A percentile compares a stretch with the other conserved stretches of the same genome.
Evolutionary conservation across 768 basidiomycete species (phyloP).

Genomic region (Termitomyces heimii): DNA sequence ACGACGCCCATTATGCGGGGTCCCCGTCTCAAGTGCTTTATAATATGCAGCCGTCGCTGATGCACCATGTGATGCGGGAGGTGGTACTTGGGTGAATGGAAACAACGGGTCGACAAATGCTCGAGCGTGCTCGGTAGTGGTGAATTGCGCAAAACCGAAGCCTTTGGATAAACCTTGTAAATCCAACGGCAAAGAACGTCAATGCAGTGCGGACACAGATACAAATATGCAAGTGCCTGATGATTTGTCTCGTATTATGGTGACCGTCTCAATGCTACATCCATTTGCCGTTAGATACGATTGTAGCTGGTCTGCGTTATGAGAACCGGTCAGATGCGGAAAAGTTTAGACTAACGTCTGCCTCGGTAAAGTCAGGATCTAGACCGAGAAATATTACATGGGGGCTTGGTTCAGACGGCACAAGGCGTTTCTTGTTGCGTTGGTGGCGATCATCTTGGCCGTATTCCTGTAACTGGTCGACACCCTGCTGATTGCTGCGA

Average conservation of each 20-base stretch:
- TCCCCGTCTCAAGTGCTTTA: conserved; percentile 66
- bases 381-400: conserved; percentile 96
- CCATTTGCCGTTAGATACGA: conserved; percentile 67
- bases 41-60: conserved; percentile 67
- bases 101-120: conserved; percentile 88
- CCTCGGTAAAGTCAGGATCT: conserved; percentile 88
- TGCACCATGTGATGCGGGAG: conserved; percentile 83
- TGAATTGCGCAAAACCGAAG: conserved; percentile 96
- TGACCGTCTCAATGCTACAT: conserved; percentile 79
- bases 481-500: conserved; percentile 21
- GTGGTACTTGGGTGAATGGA: conserved; percentile 90
- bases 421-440: conserved; percentile 66
- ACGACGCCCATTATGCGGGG: conserved; percentile 71
- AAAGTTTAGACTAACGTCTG: conserved; percentile 68
- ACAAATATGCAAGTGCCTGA: conserved; percentile 91
- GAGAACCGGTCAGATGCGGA: conserved; percentile 27
- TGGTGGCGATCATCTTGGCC: conserved; percentile 46
- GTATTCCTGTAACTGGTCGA: conserved; percentile 39
- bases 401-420: conserved; percentile 80
- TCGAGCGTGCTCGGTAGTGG: conserved; percentile 78
- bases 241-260: conserved; percentile 94
- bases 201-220: conserved; percentile 67
- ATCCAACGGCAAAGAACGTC: conserved; percentile 63
- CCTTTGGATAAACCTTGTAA: conserved; percentile 89
- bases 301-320: conserved; percentile 58